Base-by-base conservation (phyloP, 2,329 filamentous ascomycete species). In the Atkinsonella hypoxylon region DNA sequence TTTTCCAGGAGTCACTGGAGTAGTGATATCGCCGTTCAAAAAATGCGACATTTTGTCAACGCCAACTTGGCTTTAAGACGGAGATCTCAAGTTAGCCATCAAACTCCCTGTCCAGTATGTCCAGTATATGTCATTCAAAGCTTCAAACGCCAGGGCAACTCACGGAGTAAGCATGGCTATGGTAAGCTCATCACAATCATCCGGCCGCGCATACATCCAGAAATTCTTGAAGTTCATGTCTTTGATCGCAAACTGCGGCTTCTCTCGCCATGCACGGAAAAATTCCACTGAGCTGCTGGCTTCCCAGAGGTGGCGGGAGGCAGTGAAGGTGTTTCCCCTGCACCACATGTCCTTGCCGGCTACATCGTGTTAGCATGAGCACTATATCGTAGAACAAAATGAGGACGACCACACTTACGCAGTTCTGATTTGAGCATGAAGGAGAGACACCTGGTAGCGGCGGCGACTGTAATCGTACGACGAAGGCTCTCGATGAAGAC, bases 281-380 rank as follows among this genome's bases (percentile, higher is more conserved):
- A 74, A 74, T 2, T 68, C 63, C 18, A 68, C 59, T 1, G 70
- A 68, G 4, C 64, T 65, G 31, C 57, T 52, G 1, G 72, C 70
- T 15, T 70, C 62, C 71, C 71, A 74, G 17, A 74, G 64, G 50
- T 71, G 64, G 8, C 61, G 61, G 6, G 70, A 73, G 17, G 70
- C 64, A 2, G 66, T 74, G 51, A 66, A 69, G 39, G 42, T 48
- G 22, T 48, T 50, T 10, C 41, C 36, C 3, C 51, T 49, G 43
- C 44, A 43, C 55, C 55, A 56, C 43, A 54, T 48, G 9, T 43
- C 50, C 4, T 34, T 30, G 26, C 43, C 34, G 34, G 52, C 55
- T 56, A 13, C 12, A 18, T 18, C 36, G 36, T 39, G 26, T 39
- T 18, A 39, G 47, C 26, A 20, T 26, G 26, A 15, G 26, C 12